Evolutionary conservation across 495 filamentous ascomycete genomes (phyloP), one percentile per base, ranked within the genome.

Genomic region (Lasiosphaeria ovina): DNA sequence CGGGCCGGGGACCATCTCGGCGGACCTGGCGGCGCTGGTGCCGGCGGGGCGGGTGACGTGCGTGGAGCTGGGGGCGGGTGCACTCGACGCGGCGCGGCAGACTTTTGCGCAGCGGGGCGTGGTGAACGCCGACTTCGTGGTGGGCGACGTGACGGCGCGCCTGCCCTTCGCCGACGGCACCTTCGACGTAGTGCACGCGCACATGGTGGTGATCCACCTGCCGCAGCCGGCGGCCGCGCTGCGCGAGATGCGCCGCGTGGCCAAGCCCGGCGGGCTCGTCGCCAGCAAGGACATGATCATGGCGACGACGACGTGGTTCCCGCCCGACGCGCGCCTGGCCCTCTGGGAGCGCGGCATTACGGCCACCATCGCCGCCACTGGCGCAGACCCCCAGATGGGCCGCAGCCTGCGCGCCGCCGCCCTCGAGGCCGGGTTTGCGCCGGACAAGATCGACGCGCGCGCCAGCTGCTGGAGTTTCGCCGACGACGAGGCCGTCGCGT

Each of bases 171-270:
- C 59, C 8, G 80, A 84, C 62, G 70, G 66, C 6, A 73, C 70
- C 1, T 88, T 87, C 60, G 85, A 88, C 63, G 62, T 87, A 2
- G 80, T 87, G 7, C 77, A 77, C 57, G 72, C 69, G 53, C 79
- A 81, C 56, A 83, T 86, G 62, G 72, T 84, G 14, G 69, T 87
- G 3, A 68, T 77, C 33, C 84, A 88, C 65, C 60, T 85, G 4
- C 60, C 63, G 17, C 33, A 57, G 24, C 62, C 56, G 0, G 47
- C 58, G 33, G 40, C 45, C 38, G 66, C 71, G 57, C 52, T 69
- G 59, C n/a, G 50, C 50, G 64, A 69, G 61, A 66, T 69, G 60
- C 61, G 70, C 16, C 63, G 62, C 2, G 70, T 69, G 45, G 51
- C 69, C 35, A 65, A 66, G 59, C 66, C 68, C 3, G 66, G 66